Evolutionary conservation across 345 rosid species (phyloP).

Genomic region (Pugionium dolabratum): DNA sequence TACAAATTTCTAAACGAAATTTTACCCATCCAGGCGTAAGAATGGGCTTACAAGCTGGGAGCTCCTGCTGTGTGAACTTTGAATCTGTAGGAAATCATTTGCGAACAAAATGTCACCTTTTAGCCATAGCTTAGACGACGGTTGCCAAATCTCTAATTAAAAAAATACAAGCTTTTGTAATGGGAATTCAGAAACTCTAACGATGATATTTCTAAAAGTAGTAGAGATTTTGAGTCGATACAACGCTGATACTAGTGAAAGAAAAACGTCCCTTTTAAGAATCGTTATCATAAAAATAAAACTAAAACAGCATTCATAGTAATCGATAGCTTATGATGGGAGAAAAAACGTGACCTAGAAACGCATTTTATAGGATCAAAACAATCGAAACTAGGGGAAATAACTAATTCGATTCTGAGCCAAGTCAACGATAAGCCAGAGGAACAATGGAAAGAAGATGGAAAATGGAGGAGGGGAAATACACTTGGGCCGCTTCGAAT

Average conservation of each 20-base stretch:
- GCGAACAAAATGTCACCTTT: conserved; percentile 12
- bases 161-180: not conserved
- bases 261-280: not conserved
- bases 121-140: not conserved
- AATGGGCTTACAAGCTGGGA: conserved; percentile 99
- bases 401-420: conserved; percentile 3
- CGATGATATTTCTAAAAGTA: not conserved
- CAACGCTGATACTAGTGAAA: not conserved
- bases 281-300: not conserved
- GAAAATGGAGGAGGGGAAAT: conserved; percentile 21
- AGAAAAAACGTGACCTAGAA: not conserved
- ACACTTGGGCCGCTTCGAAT: conserved; percentile 97
- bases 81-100: conserved; percentile 61
- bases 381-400: not conserved
- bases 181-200: conserved; percentile 1
- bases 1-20: not conserved
- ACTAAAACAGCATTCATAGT: not conserved
- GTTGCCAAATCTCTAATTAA: not conserved
- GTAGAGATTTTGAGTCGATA: not conserved
- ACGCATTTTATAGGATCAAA: conserved; percentile 3
- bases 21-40: conserved; percentile 96
- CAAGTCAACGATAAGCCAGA: conserved; percentile 28
- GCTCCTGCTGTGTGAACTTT: conserved; percentile 93
- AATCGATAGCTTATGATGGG: not conserved
- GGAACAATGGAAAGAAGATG: not conserved